phyloP scores from a whole-genome alignment of 371 early-diverging fungal genomes.

The Mucor piriformis region DNA sequence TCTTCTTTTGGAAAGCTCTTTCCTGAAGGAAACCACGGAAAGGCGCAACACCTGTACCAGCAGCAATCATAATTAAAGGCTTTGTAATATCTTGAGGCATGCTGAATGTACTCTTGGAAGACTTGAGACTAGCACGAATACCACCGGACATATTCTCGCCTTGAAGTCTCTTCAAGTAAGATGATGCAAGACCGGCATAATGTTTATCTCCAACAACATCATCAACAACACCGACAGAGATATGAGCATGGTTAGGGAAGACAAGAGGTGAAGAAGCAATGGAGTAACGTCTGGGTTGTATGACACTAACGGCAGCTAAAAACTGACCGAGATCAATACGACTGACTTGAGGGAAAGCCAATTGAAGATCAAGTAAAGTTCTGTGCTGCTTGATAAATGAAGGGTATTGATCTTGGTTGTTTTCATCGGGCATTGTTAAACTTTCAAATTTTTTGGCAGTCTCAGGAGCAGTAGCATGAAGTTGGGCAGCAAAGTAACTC shows the following conservation, averaged over 20 bases:
- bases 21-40: conserved; percentile 62
- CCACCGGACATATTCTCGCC: neutral
- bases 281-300: conserved; percentile 61
- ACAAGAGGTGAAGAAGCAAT: conserved; percentile 52
- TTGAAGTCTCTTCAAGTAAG: conserved; percentile 27
- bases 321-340: conserved; percentile 49
- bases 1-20: conserved; percentile 32
- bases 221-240: conserved; percentile 48
- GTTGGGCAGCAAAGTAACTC: conserved; percentile 45
- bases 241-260: conserved; percentile 31
- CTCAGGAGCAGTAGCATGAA: conserved; percentile 35
- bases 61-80: conserved; percentile 61
- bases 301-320: conserved; percentile 46
- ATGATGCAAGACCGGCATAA: conserved; percentile 50
- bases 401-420: conserved; percentile 37
- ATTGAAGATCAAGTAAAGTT: conserved; percentile 51
- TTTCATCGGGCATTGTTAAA: conserved; percentile 39
- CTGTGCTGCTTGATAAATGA: conserved; percentile 48
- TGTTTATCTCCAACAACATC: conserved; percentile 43
- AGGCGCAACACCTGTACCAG: conserved; percentile 10
- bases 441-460: conserved; percentile 40
- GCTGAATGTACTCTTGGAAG: conserved; percentile 43
- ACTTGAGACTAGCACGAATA: conserved; percentile 46
- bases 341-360: conserved; percentile 48
- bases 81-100: conserved; percentile 39